Conservation (phyloP, 768 basidiomycete species). For the Harrya chromipes region DNA sequence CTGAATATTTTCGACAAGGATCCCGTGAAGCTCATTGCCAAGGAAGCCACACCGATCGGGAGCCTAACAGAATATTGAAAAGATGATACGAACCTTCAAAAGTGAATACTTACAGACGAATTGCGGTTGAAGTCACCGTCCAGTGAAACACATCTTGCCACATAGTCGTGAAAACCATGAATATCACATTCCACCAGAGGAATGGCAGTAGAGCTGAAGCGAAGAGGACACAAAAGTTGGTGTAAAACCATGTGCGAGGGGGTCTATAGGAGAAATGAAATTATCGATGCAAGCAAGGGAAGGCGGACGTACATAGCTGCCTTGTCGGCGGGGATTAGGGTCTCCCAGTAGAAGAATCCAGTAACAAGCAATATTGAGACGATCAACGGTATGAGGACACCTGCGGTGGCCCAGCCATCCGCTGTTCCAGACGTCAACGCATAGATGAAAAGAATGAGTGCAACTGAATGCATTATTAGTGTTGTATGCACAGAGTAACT, state of each 20-base stretch:
- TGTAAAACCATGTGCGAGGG: slow-evolving; percentile 41
- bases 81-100: neutral
- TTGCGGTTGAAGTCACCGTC: slow-evolving; percentile 37
- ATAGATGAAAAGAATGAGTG: slow-evolving; percentile 40
- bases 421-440: slow-evolving; percentile 46
- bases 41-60: slow-evolving; percentile 40
- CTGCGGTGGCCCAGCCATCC: slow-evolving; percentile 45
- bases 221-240: slow-evolving; percentile 41
- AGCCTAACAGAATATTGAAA: slow-evolving; percentile 28
- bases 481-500: neutral
- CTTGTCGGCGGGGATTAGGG: slow-evolving; percentile 34
- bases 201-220: slow-evolving; percentile 37
- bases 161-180: slow-evolving; percentile 33
- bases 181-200: slow-evolving; percentile 40
- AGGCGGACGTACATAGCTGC: slow-evolving; percentile 41
- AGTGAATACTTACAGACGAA: slow-evolving; percentile 35
- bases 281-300: neutral
- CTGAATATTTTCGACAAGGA: slow-evolving; percentile 35
- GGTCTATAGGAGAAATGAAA: slow-evolving; percentile 27
- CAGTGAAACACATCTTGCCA: slow-evolving; percentile 45
- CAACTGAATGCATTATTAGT: slow-evolving; percentile 20
- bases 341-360: slow-evolving; percentile 53
- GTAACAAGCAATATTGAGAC: slow-evolving; percentile 40
- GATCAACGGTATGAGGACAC: slow-evolving; percentile 45
- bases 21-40: slow-evolving; percentile 39